These are phyloP conservation scores for Arxiozyma slooffiae DNA, from an alignment of 1,139 yeast genomes.

Conservation along the genomic window DNA sequence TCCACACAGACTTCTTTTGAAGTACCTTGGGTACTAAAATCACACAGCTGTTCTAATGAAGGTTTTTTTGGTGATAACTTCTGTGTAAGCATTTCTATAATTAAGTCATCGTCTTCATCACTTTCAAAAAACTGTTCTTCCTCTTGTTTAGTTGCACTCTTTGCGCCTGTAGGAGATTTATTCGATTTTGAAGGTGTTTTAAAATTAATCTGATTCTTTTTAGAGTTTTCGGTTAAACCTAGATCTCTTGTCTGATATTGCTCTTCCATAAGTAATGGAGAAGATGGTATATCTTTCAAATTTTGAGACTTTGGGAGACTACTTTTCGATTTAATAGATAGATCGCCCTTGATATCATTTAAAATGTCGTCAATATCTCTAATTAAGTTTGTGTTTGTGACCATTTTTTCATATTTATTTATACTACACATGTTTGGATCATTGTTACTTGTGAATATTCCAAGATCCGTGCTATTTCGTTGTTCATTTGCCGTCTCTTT, in stretches of 20 bases:
- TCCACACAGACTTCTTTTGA: not conserved
- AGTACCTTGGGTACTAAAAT: not conserved
- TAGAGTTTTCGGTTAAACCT: not conserved
- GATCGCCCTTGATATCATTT: conserved; percentile 19
- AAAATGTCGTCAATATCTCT: conserved; percentile 27
- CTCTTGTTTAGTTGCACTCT: not conserved
- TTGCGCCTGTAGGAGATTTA: not conserved
- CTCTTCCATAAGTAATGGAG: conserved; percentile 9
- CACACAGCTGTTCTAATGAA: not conserved
- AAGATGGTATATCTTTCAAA: conserved; percentile 15
- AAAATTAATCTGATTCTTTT: not conserved
- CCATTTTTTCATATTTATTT: not conserved
- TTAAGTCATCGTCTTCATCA: conserved; percentile 6
- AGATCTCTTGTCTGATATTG: not conserved
- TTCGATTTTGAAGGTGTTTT: too few relatives aligned
- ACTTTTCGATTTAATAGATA: conserved; percentile 7
- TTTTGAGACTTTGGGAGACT: conserved; percentile 1
- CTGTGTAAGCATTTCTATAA: conserved; percentile 6
- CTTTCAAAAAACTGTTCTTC: not conserved
- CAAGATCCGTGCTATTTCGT: not conserved
- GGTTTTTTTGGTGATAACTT: not conserved
- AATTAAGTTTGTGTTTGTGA: not conserved
- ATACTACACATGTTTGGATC: not conserved
- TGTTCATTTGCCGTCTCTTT: not conserved
- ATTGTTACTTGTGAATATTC: not conserved